Conservation (phyloP, 345 rosid genomes). For the Populus euphratica region DNA sequence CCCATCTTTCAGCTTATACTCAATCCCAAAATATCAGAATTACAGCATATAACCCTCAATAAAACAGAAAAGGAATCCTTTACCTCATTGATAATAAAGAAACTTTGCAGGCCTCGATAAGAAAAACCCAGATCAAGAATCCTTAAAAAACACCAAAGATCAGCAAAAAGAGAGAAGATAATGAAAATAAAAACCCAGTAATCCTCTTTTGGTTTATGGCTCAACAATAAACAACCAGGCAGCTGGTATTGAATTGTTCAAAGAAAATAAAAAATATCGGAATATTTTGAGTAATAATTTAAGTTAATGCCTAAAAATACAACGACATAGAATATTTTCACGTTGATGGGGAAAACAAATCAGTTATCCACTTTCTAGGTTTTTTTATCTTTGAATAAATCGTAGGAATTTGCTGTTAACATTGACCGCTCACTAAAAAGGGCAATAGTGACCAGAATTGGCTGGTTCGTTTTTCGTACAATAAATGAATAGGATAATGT, state of each 20-base stretch:
- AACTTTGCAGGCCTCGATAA: not conserved
- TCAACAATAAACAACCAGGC: constrained; percentile 3
- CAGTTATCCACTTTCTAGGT: not conserved
- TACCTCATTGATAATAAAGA: constrained; percentile 15
- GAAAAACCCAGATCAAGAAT: constrained; percentile 17
- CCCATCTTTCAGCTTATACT: not conserved
- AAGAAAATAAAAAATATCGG: not conserved
- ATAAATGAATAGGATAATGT: not conserved
- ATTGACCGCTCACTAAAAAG: not conserved
- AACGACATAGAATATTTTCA: not conserved
- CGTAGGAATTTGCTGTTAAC: not conserved
- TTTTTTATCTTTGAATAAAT: not conserved
- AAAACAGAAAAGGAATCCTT: not conserved
- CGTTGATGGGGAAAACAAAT: not conserved
- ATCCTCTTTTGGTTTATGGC: not conserved
- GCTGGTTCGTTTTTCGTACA: not conserved
- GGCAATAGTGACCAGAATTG: not conserved
- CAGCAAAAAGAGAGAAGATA: not conserved
- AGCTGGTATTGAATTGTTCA: constrained; percentile 6
- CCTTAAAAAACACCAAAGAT: constrained; percentile 1
- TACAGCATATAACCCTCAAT: not conserved
- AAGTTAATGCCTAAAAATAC: not conserved
- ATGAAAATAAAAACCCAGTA: not conserved
- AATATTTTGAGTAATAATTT: no score
- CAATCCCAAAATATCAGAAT: not conserved